Conservation (phyloP, 148 eudicot species). For the Silene uniflora region DNA sequence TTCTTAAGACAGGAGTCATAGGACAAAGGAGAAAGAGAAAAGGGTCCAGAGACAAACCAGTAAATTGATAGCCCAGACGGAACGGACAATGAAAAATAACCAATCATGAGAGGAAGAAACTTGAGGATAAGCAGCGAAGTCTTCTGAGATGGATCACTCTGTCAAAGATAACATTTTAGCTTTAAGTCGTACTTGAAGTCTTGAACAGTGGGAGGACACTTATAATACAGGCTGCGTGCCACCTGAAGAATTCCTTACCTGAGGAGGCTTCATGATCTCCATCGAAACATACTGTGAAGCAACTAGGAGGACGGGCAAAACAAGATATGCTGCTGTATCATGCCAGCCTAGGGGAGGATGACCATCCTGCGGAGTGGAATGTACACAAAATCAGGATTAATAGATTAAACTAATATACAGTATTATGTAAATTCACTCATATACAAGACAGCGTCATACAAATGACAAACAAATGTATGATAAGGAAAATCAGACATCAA, state of each 20-base stretch:
- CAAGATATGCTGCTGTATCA: slow-evolving; percentile 93
- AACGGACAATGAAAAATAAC: slow-evolving; percentile 93
- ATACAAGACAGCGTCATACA: not conserved
- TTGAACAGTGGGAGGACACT: slow-evolving; percentile 6
- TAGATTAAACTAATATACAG: slow-evolving; percentile 4
- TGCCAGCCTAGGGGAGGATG: slow-evolving; percentile 97
- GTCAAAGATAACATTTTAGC: slow-evolving; percentile 37
- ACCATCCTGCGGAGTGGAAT: slow-evolving; percentile 63
- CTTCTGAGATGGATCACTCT: slow-evolving; percentile 96
- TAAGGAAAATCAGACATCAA: not conserved
- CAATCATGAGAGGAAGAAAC: slow-evolving; percentile 98
- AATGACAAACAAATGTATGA: not conserved
- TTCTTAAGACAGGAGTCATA: not conserved
- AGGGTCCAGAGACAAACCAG: slow-evolving; percentile 51
- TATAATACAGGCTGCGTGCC: slow-evolving; percentile 3
- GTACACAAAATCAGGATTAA: slow-evolving; percentile 7
- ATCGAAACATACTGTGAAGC: slow-evolving; percentile 86
- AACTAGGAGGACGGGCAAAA: slow-evolving; percentile 88
- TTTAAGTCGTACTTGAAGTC: slow-evolving; percentile 15
- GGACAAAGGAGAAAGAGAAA: slow-evolving; percentile 9
- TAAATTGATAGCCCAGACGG: slow-evolving; percentile 97
- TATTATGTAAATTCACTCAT: not conserved
- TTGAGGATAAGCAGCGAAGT: slow-evolving; percentile 83
- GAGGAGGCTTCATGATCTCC: slow-evolving; percentile 99
- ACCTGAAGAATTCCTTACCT: slow-evolving; percentile 39